Evolutionary conservation across 2,329 filamentous ascomycete genomes (phyloP).

Genomic region (Laburnicola sp.): DNA sequence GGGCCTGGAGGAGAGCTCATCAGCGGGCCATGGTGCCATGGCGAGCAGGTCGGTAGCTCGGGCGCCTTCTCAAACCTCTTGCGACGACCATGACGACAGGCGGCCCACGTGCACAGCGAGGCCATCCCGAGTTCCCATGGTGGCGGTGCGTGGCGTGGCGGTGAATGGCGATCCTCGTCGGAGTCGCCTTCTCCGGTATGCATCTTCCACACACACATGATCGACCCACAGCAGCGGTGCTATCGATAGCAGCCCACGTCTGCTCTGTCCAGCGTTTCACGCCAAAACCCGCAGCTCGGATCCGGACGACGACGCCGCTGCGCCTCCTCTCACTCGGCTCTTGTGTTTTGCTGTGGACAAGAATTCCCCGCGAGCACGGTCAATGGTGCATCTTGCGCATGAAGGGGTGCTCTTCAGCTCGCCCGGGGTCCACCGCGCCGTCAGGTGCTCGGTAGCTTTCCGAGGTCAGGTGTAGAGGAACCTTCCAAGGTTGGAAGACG

Average conservation of each 20-base stretch:
- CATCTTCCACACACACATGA: slow-evolving; percentile 26
- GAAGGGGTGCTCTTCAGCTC: slow-evolving; percentile 34
- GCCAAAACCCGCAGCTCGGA: slow-evolving; percentile 26
- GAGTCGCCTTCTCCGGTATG: slow-evolving; percentile 26
- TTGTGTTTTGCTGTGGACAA: slow-evolving; percentile 11
- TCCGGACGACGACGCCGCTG: slow-evolving; percentile 31
- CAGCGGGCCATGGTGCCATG: slow-evolving; percentile 25
- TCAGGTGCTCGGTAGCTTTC: slow-evolving; percentile 11
- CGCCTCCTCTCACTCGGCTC: slow-evolving; percentile 21
- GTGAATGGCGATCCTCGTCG: slow-evolving; percentile 28
- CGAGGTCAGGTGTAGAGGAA: too few species aligned
- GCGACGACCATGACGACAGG: slow-evolving; percentile 12
- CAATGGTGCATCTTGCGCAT: slow-evolving; percentile 29
- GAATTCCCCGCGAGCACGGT: slow-evolving; percentile 14
- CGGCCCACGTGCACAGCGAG: slow-evolving; percentile 11
- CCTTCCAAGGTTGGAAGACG: too few species aligned
- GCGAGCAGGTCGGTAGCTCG: slow-evolving; percentile 31
- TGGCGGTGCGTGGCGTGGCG: slow-evolving; percentile 33
- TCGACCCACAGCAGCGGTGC: slow-evolving; percentile 28
- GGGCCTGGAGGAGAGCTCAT: slow-evolving; percentile 24
- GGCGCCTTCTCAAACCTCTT: slow-evolving; percentile 29
- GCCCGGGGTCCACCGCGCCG: slow-evolving; percentile 27
- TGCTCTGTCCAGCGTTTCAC: slow-evolving; percentile 34
- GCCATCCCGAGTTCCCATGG: slow-evolving; percentile 13
- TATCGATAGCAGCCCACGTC: slow-evolving; percentile 40